Base-by-base conservation (phyloP, 805 yeast genomes). In the Yamadazyma sp. region DNA sequence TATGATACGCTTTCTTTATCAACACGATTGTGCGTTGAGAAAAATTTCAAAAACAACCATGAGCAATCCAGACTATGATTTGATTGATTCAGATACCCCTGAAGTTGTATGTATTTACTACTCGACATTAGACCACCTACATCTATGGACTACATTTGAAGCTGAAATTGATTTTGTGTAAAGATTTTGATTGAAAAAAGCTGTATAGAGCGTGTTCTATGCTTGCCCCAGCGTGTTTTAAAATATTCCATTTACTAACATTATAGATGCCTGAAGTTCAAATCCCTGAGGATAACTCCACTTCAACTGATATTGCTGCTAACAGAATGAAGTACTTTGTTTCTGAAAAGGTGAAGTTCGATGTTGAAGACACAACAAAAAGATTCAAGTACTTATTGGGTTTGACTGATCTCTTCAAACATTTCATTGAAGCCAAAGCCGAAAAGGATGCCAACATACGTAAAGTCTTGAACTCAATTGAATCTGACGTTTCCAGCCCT, bases 321-420 rank as follows among this genome's bases (percentile, higher is more conserved):
- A 52, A 52, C 33, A 36, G 29, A 27, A 25, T 30, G 11, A 50
- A 48, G 38, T 67, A 67, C 44, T 66, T 67, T 40, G 55, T 60
- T 7, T 49, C 53, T 4, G 59, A 55, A 13, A 61, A 61, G 33
- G 61, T 50, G 27, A 56, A 56, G 23, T 74, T 80, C 50, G 73
- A 79, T 49, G 68, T 75, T 2, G 72, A 72, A 33, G 79, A 73
- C 26, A 81, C 87, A 0, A 76, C 80, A 7, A 75, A 78, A 48
- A 63, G 89, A 46, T 83, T 82, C 62, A 75, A 75, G 45, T 80
- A 83, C 55, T 60, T 83, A 23, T 53, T 83, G 27, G 80, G 85
- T 0, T 58, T 83, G 36, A 80, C 88, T 4, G 75, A 73, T 12
- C 60, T 83, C 33, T 83, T 83, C 58, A 70, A 75, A 40, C 86